Percentiles rank a stretch among this genome's conserved stretches.
Evolutionary conservation across 2,329 filamentous ascomycete species (phyloP).

Genomic region (Nemania sp.): DNA sequence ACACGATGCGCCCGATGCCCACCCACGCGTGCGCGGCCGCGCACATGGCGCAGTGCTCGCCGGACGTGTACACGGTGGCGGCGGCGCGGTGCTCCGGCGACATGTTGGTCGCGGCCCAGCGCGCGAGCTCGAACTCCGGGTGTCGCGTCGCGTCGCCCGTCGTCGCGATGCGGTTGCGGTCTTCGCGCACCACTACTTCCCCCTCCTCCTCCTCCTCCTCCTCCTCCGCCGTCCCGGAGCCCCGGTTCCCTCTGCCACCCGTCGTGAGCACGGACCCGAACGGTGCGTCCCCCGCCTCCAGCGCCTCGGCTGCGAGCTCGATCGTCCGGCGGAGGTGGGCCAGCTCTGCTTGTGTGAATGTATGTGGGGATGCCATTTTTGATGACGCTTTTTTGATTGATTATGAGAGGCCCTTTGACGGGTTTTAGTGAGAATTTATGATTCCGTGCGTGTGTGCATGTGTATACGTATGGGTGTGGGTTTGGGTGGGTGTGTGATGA

Average conservation of each 20-base stretch:
- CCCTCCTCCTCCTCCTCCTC: not conserved
- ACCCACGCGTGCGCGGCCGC: constrained; percentile 30
- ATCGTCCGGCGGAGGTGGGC: constrained; percentile 34
- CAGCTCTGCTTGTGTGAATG: constrained; percentile 18
- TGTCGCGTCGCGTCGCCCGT: constrained; percentile 27
- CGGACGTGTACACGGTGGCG: constrained; percentile 32
- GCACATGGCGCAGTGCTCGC: constrained; percentile 35
- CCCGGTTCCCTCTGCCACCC: not conserved
- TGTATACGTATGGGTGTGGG: no score
- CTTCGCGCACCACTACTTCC: constrained; percentile 18
- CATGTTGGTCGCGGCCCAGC: constrained; percentile 29
- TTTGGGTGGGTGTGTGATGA: no score
- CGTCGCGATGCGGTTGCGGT: constrained; percentile 29
- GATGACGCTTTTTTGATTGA: not conserved
- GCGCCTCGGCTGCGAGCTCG: constrained; percentile 38
- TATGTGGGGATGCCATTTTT: constrained; percentile 4
- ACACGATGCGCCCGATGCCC: constrained; percentile 30
- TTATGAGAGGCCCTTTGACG: no score
- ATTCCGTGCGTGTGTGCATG: no score
- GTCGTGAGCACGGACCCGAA: constrained; percentile 31
- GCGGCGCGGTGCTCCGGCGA: constrained; percentile 4
- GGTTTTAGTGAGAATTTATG: no score
- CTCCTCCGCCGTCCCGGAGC: not conserved
- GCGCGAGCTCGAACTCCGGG: constrained; percentile 33
- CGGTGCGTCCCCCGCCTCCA: constrained; percentile 33